Conservation (phyloP, 2,329 filamentous ascomycete genomes). For the Parastagonospora nodorum region DNA sequence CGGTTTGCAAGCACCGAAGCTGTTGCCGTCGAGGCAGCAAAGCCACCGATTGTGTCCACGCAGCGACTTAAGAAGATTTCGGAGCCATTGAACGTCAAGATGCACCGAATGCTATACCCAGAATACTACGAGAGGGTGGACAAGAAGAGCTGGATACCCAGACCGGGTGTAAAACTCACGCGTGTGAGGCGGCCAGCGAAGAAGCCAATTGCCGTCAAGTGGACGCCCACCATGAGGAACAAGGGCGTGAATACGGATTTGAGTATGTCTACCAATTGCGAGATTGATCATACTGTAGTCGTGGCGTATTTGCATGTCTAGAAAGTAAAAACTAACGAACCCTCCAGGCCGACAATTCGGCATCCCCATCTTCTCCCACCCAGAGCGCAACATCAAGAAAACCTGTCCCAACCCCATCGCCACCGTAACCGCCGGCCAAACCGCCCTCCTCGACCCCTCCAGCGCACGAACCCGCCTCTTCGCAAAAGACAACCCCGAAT, state of each 20-base stretch:
- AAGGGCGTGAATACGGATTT: slow-evolving; percentile 14
- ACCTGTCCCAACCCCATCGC: slow-evolving; percentile 70
- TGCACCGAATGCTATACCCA: slow-evolving; percentile 20
- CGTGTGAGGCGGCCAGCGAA: background rate
- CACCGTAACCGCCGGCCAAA: slow-evolving; percentile 69
- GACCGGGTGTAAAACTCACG: background rate
- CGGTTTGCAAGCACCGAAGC: slow-evolving; percentile 27
- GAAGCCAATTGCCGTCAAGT: slow-evolving; percentile 16
- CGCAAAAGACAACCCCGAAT: slow-evolving; percentile 74
- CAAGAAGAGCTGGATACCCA: background rate
- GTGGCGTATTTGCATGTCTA: too few relatives aligned
- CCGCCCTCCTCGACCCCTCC: slow-evolving; percentile 78
- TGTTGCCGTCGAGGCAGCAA: slow-evolving; percentile 10
- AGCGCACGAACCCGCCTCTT: slow-evolving; percentile 84
- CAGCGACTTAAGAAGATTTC: slow-evolving; percentile 3
- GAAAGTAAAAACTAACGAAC: slow-evolving; percentile 1
- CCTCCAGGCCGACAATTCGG: slow-evolving; percentile 42
- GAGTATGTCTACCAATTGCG: slow-evolving; percentile 10
- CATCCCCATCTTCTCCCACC: slow-evolving; percentile 55
- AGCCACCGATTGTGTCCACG: slow-evolving; percentile 2
- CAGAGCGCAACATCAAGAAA: slow-evolving; percentile 60
- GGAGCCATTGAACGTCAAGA: slow-evolving; percentile 19
- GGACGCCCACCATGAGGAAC: slow-evolving; percentile 15
- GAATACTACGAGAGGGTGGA: slow-evolving; percentile 1
- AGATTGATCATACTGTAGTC: too few relatives aligned